Conservation (phyloP, 116 monocot species). For the Iris pallida region DNA sequence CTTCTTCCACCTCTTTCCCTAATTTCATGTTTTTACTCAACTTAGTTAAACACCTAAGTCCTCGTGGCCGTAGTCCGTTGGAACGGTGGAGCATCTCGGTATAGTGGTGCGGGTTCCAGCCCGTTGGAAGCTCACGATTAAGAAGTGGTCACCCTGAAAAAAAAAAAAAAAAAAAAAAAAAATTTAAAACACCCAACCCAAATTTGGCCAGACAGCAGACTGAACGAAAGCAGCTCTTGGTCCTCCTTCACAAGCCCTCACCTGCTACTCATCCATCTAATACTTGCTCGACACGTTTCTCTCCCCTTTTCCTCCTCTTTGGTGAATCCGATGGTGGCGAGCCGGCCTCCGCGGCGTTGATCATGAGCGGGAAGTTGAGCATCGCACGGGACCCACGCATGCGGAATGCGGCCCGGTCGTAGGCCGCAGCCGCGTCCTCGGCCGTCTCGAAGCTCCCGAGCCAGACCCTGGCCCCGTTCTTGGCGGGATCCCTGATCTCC, state of each 20-base stretch:
- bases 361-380: slow-evolving; percentile 14
- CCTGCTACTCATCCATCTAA: not conserved
- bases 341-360: not conserved
- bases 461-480: slow-evolving; percentile 48
- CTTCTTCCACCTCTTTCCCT: too few species aligned
- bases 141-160: too few species aligned
- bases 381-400: slow-evolving; percentile 22
- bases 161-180: too few species aligned
- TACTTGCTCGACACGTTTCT: not conserved
- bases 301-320: not conserved
- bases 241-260: not conserved
- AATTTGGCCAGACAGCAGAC: not conserved
- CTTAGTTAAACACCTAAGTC: too few species aligned
- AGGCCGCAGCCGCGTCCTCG: slow-evolving; percentile 41
- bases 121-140: too few species aligned
- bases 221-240: not conserved
- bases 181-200: not conserved
- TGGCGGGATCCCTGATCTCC: slow-evolving; percentile 63
- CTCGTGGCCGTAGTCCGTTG: too few species aligned
- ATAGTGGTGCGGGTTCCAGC: too few species aligned
- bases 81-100: too few species aligned
- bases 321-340: not conserved
- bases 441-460: slow-evolving; percentile 46
- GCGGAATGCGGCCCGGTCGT: slow-evolving; percentile 22
- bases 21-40: too few species aligned